These are phyloP conservation scores for Paecilomyces dactylethromorphus DNA, from an alignment of 2,329 filamentous ascomycete genomes.

Conservation along the genomic window DNA sequence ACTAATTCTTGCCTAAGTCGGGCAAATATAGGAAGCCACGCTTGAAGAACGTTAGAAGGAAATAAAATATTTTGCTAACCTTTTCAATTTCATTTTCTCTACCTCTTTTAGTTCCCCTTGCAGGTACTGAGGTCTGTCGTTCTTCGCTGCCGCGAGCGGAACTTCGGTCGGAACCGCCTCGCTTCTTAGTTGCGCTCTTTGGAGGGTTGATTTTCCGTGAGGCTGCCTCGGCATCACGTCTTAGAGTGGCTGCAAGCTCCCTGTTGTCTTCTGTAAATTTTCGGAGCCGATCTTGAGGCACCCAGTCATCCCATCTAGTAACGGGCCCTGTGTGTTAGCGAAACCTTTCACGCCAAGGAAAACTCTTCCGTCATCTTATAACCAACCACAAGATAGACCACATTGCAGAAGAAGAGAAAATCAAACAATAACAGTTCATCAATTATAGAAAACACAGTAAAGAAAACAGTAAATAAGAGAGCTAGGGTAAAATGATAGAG, in stretches of 20 bases:
- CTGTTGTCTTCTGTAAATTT: slow-evolving; percentile 95
- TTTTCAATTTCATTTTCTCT: slow-evolving; percentile 44
- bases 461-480: not conserved
- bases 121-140: slow-evolving; percentile 36
- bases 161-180: slow-evolving; percentile 34
- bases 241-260: slow-evolving; percentile 61
- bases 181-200: slow-evolving; percentile 33
- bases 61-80: slow-evolving; percentile 17
- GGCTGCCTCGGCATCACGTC: slow-evolving; percentile 34
- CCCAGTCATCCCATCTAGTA: slow-evolving; percentile 92
- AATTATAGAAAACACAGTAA: not conserved
- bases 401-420: not conserved
- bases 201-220: slow-evolving; percentile 24
- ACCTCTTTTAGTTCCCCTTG: slow-evolving; percentile 37
- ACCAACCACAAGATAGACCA: not conserved
- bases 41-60: not conserved
- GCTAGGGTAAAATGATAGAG: not conserved
- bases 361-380: slow-evolving; percentile 1
- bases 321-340: slow-evolving; percentile 6
- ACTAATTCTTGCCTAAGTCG: no score
- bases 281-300: slow-evolving; percentile 83
- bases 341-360: slow-evolving; percentile 1
- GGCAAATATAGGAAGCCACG: not conserved
- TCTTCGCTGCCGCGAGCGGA: slow-evolving; percentile 41
- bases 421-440: not conserved